phyloP scores from a whole-genome alignment of 2,329 filamentous ascomycete genomes.

The Daldinia sp. region DNA sequence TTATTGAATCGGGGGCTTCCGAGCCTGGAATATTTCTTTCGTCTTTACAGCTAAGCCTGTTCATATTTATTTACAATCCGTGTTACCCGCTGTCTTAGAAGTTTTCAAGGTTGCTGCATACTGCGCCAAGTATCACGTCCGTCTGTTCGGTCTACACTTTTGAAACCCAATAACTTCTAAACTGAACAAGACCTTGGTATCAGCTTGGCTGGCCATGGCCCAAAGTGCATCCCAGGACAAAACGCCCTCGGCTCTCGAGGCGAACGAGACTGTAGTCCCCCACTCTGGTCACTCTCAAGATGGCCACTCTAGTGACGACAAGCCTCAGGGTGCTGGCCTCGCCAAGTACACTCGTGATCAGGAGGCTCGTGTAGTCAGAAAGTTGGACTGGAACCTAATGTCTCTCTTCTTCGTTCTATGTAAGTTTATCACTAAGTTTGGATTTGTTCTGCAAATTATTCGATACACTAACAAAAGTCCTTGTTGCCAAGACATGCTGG shows the following conservation, averaged over 20 bases:
- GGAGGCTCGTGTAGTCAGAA: conserved; percentile 39
- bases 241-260: conserved; percentile 23
- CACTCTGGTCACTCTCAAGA: conserved; percentile 12
- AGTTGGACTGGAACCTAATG: conserved; percentile 41
- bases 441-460: not conserved
- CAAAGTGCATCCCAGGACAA: conserved; percentile 30
- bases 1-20: not conserved
- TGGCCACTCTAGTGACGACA: not conserved
- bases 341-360: conserved; percentile 12
- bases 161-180: not conserved
- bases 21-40: not conserved
- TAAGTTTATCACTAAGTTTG: conserved; percentile 29
- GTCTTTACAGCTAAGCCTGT: not conserved
- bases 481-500: conserved; percentile 37
- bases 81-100: conserved; percentile 16
- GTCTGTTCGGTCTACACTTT: no score
- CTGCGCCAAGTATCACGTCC: not conserved
- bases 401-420: conserved; percentile 40
- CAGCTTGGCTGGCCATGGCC: conserved; percentile 14
- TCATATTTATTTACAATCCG: not conserved
- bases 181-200: not conserved
- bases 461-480: conserved; percentile 17
- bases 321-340: conserved; percentile 14
- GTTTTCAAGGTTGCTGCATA: conserved; percentile 9
- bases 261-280: conserved; percentile 18